Base-by-base conservation (phyloP, 2,329 filamentous ascomycete genomes). In the Exophiala sp. region DNA sequence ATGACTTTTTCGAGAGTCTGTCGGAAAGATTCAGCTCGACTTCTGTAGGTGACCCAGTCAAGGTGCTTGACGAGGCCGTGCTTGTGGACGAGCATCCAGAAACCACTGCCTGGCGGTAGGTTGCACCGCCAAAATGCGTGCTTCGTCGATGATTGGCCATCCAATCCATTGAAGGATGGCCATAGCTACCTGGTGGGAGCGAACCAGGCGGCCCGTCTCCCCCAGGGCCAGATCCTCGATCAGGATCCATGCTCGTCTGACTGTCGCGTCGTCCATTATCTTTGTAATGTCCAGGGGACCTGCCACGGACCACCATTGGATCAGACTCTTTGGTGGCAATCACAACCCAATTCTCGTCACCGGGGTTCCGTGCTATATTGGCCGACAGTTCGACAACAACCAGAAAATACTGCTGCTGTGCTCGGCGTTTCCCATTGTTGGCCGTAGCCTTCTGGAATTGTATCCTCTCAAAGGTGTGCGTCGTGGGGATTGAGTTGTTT, bases 401-500 rank as follows among this genome's bases (percentile, higher is more conserved):
- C 61, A 93, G 87, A 63, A 94, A 95, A 66, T 89, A 95, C 61
- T 95, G 90, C 64, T 96, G 89, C 14, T 89, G 88, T 1, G 89
- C 89, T 49, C 90, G 77, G 59, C 90, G 78, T 67, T 95, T 95
- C 40, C 89, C 89, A 59, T 96, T 96, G 70, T 95, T 96, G 19
- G 88, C 88, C 0, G 89, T 95, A 1, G 90, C 89, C 58, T 88
- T 87, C 66, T 95, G 94, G 77, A 95, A 96, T 62, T 95, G 89
- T 44, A 95, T 93, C 9, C 90, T 82, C 64, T 95, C 89, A 64
- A 94, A 96, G 0, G 75, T 78, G 50, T 83, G 78, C n/a, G 74
- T 72, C 6, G 66, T 68, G 1, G 70, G 70, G 39, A 51, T 43
- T 9, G 53, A 44, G 39, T 56, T 57, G 10, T 46, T 35, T 11